Conservation (phyloP, 768 basidiomycete genomes). For the Naematelia encephala region DNA sequence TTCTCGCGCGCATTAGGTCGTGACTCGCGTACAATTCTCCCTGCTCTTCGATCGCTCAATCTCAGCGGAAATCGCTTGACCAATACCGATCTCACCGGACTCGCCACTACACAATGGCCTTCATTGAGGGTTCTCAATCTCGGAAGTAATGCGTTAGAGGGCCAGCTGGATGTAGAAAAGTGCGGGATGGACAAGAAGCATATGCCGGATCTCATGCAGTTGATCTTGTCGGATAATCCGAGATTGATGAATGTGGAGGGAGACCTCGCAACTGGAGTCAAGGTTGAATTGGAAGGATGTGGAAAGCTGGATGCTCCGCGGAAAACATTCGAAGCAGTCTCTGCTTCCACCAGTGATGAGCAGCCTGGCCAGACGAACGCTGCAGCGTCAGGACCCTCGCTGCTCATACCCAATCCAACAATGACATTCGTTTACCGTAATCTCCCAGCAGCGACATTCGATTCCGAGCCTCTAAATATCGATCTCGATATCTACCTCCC, state of each 20-base stretch:
- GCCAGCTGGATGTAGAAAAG: conserved; percentile 20
- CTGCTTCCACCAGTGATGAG: not conserved
- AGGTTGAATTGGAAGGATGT: conserved; percentile 33
- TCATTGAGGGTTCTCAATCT: conserved; percentile 29
- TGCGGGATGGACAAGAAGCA: conserved; percentile 15
- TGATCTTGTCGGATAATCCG: conserved; percentile 29
- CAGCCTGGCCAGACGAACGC: not conserved
- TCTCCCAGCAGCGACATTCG: conserved; percentile 41
- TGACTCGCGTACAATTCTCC: conserved; percentile 17
- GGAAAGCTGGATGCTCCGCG: not conserved
- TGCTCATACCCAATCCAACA: conserved; percentile 24
- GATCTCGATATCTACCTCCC: conserved; percentile 48
- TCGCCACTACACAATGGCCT: conserved; percentile 3
- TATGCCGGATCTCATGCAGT: conserved; percentile 24
- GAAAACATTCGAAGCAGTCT: not conserved
- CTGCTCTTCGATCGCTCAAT: conserved; percentile 27
- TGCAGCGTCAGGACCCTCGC: not conserved
- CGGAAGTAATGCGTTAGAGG: conserved; percentile 30
- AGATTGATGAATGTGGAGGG: conserved; percentile 18
- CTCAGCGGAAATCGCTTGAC: conserved; percentile 29
- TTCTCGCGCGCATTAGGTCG: conserved; percentile 27
- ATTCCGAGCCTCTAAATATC: conserved; percentile 37
- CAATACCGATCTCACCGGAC: conserved; percentile 10
- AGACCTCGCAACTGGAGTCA: conserved; percentile 11
- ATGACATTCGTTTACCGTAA: conserved; percentile 31